A percentile compares a stretch with the other conserved stretches of the same genome.
These are phyloP conservation scores for Pneumocystis jirovecii DNA, from an alignment of 1,139 yeast genomes.

Conservation along the genomic window DNA sequence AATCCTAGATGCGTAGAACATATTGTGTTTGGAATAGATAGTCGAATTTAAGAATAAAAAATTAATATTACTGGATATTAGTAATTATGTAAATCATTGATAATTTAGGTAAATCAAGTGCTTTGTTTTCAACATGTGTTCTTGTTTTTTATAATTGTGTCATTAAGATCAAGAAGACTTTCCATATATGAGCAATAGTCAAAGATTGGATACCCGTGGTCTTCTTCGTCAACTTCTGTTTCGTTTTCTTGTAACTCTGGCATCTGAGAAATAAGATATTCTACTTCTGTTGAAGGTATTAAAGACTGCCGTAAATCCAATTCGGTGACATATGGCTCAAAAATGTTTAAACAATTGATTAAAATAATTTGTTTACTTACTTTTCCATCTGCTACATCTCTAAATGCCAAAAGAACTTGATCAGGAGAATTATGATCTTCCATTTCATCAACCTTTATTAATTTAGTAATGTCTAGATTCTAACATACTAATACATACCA, in stretches of 20 bases:
- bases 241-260: neutral
- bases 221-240: neutral
- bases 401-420: constrained; percentile 28
- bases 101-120: neutral
- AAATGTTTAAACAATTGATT: neutral
- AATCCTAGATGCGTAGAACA: neutral
- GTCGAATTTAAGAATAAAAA: neutral
- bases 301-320: constrained; percentile 28
- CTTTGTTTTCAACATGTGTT: neutral
- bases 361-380: neutral
- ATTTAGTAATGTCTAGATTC: neutral
- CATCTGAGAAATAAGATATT: constrained; percentile 22
- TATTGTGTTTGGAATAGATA: constrained; percentile 14
- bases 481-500: constrained; percentile 18
- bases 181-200: neutral
- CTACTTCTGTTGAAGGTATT: constrained; percentile 25
- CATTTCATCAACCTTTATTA: constrained; percentile 21
- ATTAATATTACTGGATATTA: neutral
- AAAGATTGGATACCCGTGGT: neutral
- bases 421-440: constrained; percentile 29
- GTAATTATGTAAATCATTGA: neutral
- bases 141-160: neutral
- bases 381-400: constrained; percentile 29
- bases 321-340: constrained; percentile 25
- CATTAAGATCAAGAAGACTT: neutral